Evolutionary conservation across 2,329 filamentous ascomycete genomes (phyloP), one percentile per base, ranked within the genome.

Genomic region (Fusarium mexicanum): DNA sequence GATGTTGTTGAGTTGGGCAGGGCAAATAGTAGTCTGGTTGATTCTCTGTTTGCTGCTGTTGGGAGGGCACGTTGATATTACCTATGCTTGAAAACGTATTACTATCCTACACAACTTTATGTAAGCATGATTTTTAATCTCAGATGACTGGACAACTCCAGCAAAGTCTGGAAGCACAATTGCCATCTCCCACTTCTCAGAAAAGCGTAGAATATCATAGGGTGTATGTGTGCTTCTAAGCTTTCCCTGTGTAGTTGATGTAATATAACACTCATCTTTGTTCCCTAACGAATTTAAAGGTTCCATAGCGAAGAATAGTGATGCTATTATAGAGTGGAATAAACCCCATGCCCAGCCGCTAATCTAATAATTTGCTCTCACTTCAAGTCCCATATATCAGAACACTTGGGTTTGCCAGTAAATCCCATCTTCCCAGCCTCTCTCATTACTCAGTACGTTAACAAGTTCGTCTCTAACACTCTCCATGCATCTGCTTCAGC

Each of bases 251-350:
- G 8, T 3, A 35, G 33, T 35, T 17, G 16, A 35, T 8, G 33
- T 41, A 0, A 14, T 41, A 14, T 2, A n/a, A 14, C 20, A 41
- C 13, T 41, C 2, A 41, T n/a, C 1, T 40, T n/a, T 8, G 7
- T 22, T n/a, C 0, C 40, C 40, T 41, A 2, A 9, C 20, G 8
- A 13, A 13, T 22, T 41, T 6, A 14, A 41, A 22, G 8, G 8
- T 14, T 14, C 7, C 20, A n/a, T 14, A 9, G 20, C 0, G 3
- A 41, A 3, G 13, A 0, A n/a, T 9, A n/a, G n/a, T n/a, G 8
- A 17, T 16, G 13, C 5, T n/a, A n/a, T n/a, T 11, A 8, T n/a
- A 17, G 41, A n/a, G 22, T 16, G 2, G 22, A 43, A 22, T n/a
- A 17, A n/a, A 43, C 5, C 6, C 22, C 10, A 4, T 17, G 16